phyloP scores from a whole-genome alignment of 306 rosid genomes.

The Mimosa bimucronata region DNA sequence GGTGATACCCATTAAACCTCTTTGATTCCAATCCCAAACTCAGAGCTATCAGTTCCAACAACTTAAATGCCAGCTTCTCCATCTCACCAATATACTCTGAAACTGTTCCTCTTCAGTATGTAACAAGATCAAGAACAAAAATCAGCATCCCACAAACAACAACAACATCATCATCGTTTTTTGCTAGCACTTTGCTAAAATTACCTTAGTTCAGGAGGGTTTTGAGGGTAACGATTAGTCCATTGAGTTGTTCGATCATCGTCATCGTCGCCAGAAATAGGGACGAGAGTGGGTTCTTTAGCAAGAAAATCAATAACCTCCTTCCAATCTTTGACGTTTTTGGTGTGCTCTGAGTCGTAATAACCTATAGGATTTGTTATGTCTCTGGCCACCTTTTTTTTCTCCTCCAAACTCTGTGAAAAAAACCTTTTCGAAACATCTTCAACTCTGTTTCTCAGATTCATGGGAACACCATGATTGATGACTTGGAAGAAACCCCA shows the following conservation, averaged over 20 bases:
- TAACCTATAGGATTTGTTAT: neutral
- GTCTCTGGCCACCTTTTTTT: slow-evolving; percentile 47
- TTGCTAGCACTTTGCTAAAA: neutral
- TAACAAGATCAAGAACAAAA: neutral
- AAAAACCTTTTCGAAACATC: slow-evolving; percentile 55
- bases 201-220: neutral
- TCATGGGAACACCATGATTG: slow-evolving; percentile 69
- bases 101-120: neutral
- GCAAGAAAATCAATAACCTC: neutral
- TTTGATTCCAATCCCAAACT: slow-evolving; percentile 37
- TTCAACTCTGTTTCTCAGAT: slow-evolving; percentile 42
- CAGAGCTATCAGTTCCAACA: slow-evolving; percentile 33
- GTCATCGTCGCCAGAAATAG: neutral
- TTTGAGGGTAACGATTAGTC: neutral
- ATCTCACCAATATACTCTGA: slow-evolving; percentile 27
- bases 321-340: slow-evolving; percentile 1
- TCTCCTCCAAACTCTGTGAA: slow-evolving; percentile 53
- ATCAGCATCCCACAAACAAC: neutral
- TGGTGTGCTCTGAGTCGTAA: slow-evolving; percentile 5
- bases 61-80: slow-evolving; percentile 25
- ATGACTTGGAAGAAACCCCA: slow-evolving; percentile 45
- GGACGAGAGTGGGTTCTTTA: neutral
- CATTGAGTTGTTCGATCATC: neutral
- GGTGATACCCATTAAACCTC: slow-evolving; percentile 35
- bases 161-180: neutral